Evolutionary conservation across 306 rosid species (phyloP).

Genomic region (cucumber (Cucumis sativus)): Cucumber_9930_V3 NC_026657.2:15296001-15296500

Average conservation of each 20-base stretch:
- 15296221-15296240: not conserved
- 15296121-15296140: slow-evolving; percentile 45
- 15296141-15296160: slow-evolving; percentile 90
- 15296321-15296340: slow-evolving; percentile 41
- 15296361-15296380: slow-evolving; percentile 31
- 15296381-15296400: not conserved
- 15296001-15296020: too few relatives aligned
- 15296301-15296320: slow-evolving; percentile 11
- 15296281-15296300: not conserved
- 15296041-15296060: too few relatives aligned
- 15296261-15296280: not conserved
- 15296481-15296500: not conserved
- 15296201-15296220: not conserved
- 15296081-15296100: too few relatives aligned
- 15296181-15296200: slow-evolving; percentile 15
- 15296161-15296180: slow-evolving; percentile 69
- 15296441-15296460: not conserved
- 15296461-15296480: not conserved
- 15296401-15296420: not conserved
- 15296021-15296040: too few relatives aligned
- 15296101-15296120: slow-evolving; percentile 53
- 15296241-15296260: not conserved
- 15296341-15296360: slow-evolving; percentile 21
- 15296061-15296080: too few relatives aligned
- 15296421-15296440: not conserved